Evolutionary conservation across 768 basidiomycete genomes (phyloP).

Genomic region (Pleurotus tuoliensis): DNA sequence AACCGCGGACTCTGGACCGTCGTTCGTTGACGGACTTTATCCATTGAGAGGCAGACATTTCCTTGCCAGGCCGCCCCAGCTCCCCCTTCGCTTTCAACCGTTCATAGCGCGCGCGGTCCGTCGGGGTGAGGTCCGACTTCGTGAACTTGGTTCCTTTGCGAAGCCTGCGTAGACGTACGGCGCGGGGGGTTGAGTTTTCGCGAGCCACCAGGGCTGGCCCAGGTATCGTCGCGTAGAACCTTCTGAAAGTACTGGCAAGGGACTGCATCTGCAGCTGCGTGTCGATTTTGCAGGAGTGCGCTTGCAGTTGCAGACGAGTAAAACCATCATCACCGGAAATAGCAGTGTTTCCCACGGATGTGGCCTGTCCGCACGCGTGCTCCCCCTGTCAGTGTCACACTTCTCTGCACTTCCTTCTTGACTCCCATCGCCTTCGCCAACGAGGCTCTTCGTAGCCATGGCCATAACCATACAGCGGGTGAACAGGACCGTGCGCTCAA

Average conservation of each 20-base stretch:
- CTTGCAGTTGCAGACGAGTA: no score
- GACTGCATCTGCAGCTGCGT: conserved; percentile 33
- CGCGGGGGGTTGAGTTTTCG: conserved; percentile 68
- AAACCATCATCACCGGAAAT: no score
- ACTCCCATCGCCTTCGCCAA: conserved; percentile 7
- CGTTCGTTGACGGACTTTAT: conserved; percentile 49
- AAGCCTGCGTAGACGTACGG: conserved; percentile 66
- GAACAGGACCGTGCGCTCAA: conserved; percentile 48
- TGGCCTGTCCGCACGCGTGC: no score
- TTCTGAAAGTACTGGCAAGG: conserved; percentile 27
- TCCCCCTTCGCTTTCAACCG: conserved; percentile 53
- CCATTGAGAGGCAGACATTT: conserved; percentile 56
- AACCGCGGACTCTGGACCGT: conserved; percentile 66
- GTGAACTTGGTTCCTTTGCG: conserved; percentile 41
- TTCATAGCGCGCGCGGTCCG: conserved; percentile 58
- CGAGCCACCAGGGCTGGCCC: conserved; percentile 49
- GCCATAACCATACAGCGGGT: conserved; percentile 35
- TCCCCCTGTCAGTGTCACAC: no score
- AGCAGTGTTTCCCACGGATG: no score
- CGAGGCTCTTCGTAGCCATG: conserved; percentile 28
- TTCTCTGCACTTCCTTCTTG: neutral
- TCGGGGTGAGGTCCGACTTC: conserved; percentile 57
- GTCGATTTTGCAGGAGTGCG: no score
- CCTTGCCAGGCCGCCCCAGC: conserved; percentile 32
- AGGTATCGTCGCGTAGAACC: conserved; percentile 37